These are phyloP conservation scores for Cruciata laevipes DNA, from an alignment of 257 asterid species.

Conservation along the genomic window DNA sequence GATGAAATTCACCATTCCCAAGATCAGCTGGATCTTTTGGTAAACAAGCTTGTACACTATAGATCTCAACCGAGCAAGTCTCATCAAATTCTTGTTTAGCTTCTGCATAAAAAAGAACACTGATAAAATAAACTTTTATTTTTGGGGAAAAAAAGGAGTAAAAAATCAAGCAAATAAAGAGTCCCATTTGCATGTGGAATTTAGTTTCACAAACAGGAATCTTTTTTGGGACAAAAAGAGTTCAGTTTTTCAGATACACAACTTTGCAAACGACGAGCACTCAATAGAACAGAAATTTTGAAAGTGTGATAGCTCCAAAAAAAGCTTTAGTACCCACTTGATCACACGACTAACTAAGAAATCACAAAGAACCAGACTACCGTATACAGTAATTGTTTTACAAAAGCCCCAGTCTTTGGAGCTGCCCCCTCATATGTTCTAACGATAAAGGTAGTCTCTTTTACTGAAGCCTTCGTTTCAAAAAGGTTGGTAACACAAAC, in stretches of 20 bases:
- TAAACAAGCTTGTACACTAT: constrained; percentile 82
- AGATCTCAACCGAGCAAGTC: constrained; percentile 67
- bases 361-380: too few relatives aligned
- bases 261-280: background rate
- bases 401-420: background rate
- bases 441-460: background rate
- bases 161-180: background rate
- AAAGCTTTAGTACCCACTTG: background rate
- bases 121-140: background rate
- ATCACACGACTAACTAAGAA: background rate
- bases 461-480: background rate
- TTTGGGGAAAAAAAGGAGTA: background rate
- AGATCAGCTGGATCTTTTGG: constrained; percentile 94
- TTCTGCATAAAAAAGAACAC: constrained; percentile 33
- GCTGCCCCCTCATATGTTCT: background rate
- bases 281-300: background rate
- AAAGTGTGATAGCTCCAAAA: background rate
- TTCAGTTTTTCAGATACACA: background rate
- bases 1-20: constrained; percentile 88
- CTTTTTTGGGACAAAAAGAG: background rate
- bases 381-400: too few relatives aligned
- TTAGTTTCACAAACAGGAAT: background rate
- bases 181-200: background rate
- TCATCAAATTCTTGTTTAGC: constrained; percentile 65
- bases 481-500: background rate